Base-by-base conservation (phyloP, 495 filamentous ascomycete genomes). In the Neurospora sp. region DNA sequence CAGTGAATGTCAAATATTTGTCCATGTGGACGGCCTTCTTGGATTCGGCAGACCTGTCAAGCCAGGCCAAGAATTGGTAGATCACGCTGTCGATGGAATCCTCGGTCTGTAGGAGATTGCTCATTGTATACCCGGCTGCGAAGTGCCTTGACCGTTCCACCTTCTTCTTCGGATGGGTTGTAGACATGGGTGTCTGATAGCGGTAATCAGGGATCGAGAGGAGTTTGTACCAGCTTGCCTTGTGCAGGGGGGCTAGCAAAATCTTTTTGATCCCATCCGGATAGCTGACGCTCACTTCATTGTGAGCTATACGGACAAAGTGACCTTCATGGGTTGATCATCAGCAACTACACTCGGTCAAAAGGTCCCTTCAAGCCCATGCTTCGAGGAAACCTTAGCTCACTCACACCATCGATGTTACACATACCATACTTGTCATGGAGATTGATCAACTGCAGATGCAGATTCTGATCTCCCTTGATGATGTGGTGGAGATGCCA, bases 281-380 rank as follows among this genome's bases (percentile, higher is more conserved):
- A 72, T 88, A 81, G 70, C 82, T 80, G 39, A 85, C 78, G 70
- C 81, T 84, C 71, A 88, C 83, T 82, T 88, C 86, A 75, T 88
- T 83, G 40, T 82, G 78, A 21, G 77, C 77, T 70, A 87, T 84
- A 8, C 86, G 84, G 71, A 88, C 81, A 71, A 87, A 86, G 45
- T 81, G 69, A 13, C 85, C 84, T 79, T 19, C n/a, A 54, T 54
- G 45, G 21, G 45, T 54, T 54, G n/a, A 54, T 5, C 9, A 24
- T 54, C 21, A 54, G 21, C 9, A 54, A 24, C 10, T 54, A 13
- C 19, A 24, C 45, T 24, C 21, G 10, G 45, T 24, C 45, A 54
- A 24, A 21, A 54, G 2, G 9, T 24, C n/a, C n/a, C 21, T 54
- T 11, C 21, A 24, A 54, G n/a, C 45, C 45, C 45, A 24, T 24